phyloP scores from a whole-genome alignment of 2,329 filamentous ascomycete species.

The Phaeosphaeria sp. region DNA sequence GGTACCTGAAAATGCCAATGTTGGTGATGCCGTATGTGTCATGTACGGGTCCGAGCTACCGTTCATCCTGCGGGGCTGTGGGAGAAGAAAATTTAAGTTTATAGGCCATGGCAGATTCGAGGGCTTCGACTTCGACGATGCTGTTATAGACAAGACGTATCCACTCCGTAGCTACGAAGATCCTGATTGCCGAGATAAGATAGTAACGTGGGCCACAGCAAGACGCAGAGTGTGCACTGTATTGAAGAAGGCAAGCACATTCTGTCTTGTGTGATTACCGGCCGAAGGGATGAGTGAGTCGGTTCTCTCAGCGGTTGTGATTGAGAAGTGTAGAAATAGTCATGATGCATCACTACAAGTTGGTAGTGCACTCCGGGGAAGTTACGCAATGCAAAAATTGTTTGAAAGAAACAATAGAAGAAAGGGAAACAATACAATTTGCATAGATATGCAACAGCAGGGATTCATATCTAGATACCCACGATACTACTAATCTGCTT shows the following conservation, averaged over 20 bases:
- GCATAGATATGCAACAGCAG: too few relatives aligned
- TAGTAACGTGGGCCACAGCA: background rate
- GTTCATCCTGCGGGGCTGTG: constrained; percentile 3
- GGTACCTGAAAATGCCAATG: constrained; percentile 1
- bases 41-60: constrained; percentile 8
- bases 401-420: too few relatives aligned
- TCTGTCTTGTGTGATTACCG: background rate
- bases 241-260: background rate
- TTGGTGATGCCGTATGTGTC: constrained; percentile 6
- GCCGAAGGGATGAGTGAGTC: too few relatives aligned
- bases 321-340: too few relatives aligned
- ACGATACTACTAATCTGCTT: too few relatives aligned
- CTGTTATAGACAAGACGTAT: constrained; percentile 3
- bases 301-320: too few relatives aligned
- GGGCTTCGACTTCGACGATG: constrained; percentile 6
- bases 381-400: too few relatives aligned
- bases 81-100: background rate
- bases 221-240: background rate
- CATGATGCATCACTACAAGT: too few relatives aligned
- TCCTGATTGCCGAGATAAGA: background rate
- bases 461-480: too few relatives aligned
- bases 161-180: background rate
- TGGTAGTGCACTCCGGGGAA: too few relatives aligned
- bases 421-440: too few relatives aligned
- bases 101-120: constrained; percentile 4